Base-by-base conservation (phyloP, 176 grass and related monocot species). In the Bonia amplexicaulis region DNA sequence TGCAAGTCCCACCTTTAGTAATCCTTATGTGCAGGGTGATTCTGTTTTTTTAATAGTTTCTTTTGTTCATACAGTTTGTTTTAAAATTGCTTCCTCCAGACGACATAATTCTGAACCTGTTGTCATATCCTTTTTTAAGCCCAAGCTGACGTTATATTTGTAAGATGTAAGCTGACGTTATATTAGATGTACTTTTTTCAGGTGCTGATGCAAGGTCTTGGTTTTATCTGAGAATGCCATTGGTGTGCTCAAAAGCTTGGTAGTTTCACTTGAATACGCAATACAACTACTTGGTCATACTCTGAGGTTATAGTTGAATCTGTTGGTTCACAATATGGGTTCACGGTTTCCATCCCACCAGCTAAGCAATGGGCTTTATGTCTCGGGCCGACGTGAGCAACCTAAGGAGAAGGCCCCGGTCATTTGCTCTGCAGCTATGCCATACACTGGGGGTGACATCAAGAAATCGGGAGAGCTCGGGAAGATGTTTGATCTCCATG, bases 291-390 rank as follows among this genome's bases (percentile, higher is more conserved):
- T 73, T 61, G 10, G 54, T 61, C 31, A 2, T 27, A 55, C 55
- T 76, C 62, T 73, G 48, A 78, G 71, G 79, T 31, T 71, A 42
- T 79, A 67, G 67, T 82, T 90, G 65, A 35, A 66, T 41, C 58
- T 40, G 68, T 63, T 76, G 74, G 76, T 70, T 91, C 20, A 69
- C 53, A 89, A 65, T 60, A 98, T 98, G 96, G 89, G 88, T 80
- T 93, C 85, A 9, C 92, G 96, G 82, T 93, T 93, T 88, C 91
- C 96, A 84, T 94, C 93, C 14, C 94, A 98, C 87, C 92, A 98
- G 80, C 83, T 98, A 52, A 98, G 93, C 86, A 96, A 89, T 88
- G 96, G 96, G 52, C 84, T 98, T 5, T 98, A 98, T 57, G 96
- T 98, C 54, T 98, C 96, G 57, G 96, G 96, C 31, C 93, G 91